Conservation (phyloP, 176 grass and related monocot species). For the Luzula sylvatica region DNA sequence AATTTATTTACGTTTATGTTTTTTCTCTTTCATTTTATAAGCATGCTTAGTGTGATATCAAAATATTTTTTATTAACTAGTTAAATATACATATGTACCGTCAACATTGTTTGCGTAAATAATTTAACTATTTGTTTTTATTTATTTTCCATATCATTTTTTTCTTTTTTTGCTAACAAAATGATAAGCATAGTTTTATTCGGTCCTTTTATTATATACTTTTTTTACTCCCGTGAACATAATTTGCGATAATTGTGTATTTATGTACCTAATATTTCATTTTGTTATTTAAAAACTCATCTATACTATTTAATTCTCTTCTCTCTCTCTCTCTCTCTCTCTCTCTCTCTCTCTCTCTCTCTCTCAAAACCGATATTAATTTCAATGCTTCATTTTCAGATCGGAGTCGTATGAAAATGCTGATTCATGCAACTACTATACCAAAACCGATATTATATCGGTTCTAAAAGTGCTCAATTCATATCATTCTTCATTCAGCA, state of each 20-base stretch:
- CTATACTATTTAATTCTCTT: too few relatives aligned
- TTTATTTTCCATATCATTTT: not conserved
- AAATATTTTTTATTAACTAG: too few relatives aligned
- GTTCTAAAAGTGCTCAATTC: constrained; percentile 46
- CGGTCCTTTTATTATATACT: too few relatives aligned
- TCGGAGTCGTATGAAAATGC: constrained; percentile 47
- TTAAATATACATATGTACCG: too few relatives aligned
- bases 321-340: too few relatives aligned
- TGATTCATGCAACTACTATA: constrained; percentile 64
- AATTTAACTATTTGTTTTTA: not conserved
- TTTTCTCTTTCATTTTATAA: too few relatives aligned
- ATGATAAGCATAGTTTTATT: not conserved
- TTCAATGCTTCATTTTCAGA: constrained; percentile 47
- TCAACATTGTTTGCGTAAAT: too few relatives aligned
- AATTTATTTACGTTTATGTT: too few relatives aligned
- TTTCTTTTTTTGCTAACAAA: not conserved
- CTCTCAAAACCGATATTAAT: constrained; percentile 17
- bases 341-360: too few relatives aligned
- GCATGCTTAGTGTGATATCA: too few relatives aligned
- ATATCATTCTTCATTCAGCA: constrained; percentile 46
- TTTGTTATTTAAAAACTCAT: constrained; percentile 11
- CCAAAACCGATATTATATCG: constrained; percentile 41
- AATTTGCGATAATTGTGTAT: too few relatives aligned
- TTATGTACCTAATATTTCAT: not conserved
- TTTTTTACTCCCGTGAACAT: not conserved